These are phyloP conservation scores for Mortierella sp. DNA, from an alignment of 371 early-diverging fungal species.

Conservation along the genomic window DNA sequence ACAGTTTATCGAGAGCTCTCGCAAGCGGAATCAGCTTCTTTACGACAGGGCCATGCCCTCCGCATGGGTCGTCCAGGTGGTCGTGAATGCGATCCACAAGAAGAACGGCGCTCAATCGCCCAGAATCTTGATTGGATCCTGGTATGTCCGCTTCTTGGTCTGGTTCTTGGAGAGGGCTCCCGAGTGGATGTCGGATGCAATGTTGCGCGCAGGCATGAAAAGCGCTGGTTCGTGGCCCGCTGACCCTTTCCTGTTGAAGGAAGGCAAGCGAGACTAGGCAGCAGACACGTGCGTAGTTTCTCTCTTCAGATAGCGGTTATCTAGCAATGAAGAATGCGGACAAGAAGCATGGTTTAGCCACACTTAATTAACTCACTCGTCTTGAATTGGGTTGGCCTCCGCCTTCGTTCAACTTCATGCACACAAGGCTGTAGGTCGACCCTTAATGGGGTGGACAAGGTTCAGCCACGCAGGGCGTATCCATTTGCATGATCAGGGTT, in stretches of 20 bases:
- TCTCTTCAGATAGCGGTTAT: background rate
- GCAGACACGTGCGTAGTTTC: background rate
- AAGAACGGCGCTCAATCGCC: conserved; percentile 39
- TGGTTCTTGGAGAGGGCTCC: conserved; percentile 42
- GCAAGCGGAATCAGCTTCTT: conserved; percentile 21
- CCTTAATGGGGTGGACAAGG: background rate
- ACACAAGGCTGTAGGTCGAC: background rate
- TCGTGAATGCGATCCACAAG: conserved; percentile 46
- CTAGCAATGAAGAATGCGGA: background rate
- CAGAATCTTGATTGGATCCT: conserved; percentile 55
- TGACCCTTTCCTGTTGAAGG: conserved; percentile 53
- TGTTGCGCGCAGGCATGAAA: conserved; percentile 50
- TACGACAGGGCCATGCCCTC: conserved; percentile 52
- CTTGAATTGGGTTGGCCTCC: too few species aligned
- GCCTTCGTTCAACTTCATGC: too few species aligned
- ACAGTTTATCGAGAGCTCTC: conserved; percentile 26
- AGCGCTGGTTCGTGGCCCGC: conserved; percentile 52
- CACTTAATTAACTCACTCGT: background rate
- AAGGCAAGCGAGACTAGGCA: conserved; percentile 17
- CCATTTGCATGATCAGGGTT: background rate
- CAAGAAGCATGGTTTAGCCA: background rate
- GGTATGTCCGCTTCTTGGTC: conserved; percentile 54
- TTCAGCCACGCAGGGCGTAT: background rate
- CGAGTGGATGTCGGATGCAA: conserved; percentile 57
- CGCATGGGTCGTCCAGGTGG: conserved; percentile 55